Evolutionary conservation across 257 asterid species (phyloP).

Genomic region (Gynochthodes officinalis): DNA sequence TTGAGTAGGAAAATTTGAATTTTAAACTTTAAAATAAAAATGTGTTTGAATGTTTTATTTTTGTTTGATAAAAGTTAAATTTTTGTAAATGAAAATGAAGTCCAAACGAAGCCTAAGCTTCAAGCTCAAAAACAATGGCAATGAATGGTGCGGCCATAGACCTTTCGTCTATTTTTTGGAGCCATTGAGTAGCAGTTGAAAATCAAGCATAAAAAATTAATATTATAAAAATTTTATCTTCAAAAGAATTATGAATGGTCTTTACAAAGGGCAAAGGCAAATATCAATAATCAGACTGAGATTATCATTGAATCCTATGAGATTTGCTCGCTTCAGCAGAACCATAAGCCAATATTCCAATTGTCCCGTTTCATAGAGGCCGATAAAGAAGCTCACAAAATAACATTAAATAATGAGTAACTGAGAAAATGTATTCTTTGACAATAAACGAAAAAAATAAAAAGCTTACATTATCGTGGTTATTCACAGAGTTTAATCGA

Average conservation of each 20-base stretch:
- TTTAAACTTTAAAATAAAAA: too few relatives aligned
- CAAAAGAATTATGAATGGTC: too few relatives aligned
- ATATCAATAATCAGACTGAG: neutral
- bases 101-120: too few relatives aligned
- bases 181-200: neutral
- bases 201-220: neutral
- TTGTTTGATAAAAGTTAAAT: too few relatives aligned
- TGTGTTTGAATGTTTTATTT: too few relatives aligned
- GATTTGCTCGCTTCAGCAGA: neutral
- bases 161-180: neutral
- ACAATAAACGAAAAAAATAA: neutral
- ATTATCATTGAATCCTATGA: neutral
- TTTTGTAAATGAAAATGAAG: too few relatives aligned
- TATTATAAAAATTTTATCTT: too few relatives aligned
- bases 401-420: neutral
- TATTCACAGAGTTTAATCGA: slow-evolving; percentile 5
- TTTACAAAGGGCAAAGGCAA: too few relatives aligned
- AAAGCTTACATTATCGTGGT: neutral
- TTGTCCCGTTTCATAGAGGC: neutral
- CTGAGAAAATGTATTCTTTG: neutral
- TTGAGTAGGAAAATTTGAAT: too few relatives aligned
- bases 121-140: neutral
- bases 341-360: neutral
- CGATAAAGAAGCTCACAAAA: neutral
- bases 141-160: neutral